phyloP scores from a whole-genome alignment of 2,329 filamentous ascomycete species.

The Fusarium longipes region DNA sequence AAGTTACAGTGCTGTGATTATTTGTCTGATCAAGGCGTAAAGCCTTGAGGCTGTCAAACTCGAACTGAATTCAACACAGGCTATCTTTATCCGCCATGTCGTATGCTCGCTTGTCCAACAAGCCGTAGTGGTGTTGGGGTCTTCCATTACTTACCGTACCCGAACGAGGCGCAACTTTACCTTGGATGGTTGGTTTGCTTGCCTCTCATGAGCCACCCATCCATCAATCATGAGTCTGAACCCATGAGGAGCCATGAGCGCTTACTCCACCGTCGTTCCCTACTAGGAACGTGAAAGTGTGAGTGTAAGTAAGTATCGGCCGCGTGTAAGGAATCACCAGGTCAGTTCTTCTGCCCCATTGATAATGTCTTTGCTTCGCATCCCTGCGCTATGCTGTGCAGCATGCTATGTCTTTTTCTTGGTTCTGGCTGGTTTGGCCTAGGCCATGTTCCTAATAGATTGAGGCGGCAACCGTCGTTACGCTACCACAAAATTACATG shows the following conservation, averaged over 20 bases:
- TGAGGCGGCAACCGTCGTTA: conserved; percentile 34
- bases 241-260: conserved; percentile 36
- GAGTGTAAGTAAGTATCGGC: conserved; percentile 28
- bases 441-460: conserved; percentile 34
- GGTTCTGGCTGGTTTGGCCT: conserved; percentile 28
- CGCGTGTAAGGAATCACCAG: conserved; percentile 33
- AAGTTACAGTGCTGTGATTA: conserved; percentile 21
- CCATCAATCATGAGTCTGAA: conserved; percentile 29
- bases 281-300: conserved; percentile 44
- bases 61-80: conserved; percentile 17
- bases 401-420: conserved; percentile 23
- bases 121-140: conserved; percentile 26
- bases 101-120: conserved; percentile 30
- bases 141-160: conserved; percentile 27
- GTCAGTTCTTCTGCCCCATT: conserved; percentile 13
- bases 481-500: conserved; percentile 19
- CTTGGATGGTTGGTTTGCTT: conserved; percentile 12
- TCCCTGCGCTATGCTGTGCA: conserved; percentile 21
- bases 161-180: conserved; percentile 33
- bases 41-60: conserved; percentile 15
- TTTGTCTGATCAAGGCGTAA: conserved; percentile 1
- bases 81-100: conserved; percentile 7
- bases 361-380: conserved; percentile 12
- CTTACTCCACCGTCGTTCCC: conserved; percentile 41
- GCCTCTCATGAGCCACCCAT: conserved; percentile 25